These are phyloP conservation scores for Kodamaea lidongshanica DNA, from an alignment of 805 yeast genomes.

Conservation along the genomic window DNA sequence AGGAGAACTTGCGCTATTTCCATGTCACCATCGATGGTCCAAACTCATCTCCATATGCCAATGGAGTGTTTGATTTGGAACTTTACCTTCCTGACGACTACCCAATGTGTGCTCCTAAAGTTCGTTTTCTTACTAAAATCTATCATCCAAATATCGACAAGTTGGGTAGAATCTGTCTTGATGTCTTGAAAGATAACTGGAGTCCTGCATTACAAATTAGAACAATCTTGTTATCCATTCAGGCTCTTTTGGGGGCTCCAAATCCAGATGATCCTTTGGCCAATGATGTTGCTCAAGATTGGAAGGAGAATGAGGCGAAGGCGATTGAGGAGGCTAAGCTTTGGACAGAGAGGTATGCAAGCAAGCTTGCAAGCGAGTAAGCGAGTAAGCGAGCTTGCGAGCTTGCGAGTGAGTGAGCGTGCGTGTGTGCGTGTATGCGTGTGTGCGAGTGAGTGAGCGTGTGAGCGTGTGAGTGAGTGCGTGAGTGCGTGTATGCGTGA, in stretches of 20 bases:
- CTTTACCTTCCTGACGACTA: slow-evolving; percentile 92
- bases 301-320: slow-evolving; percentile 78
- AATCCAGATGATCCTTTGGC: slow-evolving; percentile 98
- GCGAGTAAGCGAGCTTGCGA: too few relatives aligned
- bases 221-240: slow-evolving; percentile 84
- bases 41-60: slow-evolving; percentile 80
- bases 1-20: slow-evolving; percentile 88
- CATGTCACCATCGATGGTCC: slow-evolving; percentile 93
- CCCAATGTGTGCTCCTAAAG: slow-evolving; percentile 97
- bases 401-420: too few relatives aligned
- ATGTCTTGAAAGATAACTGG: slow-evolving; percentile 94
- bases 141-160: slow-evolving; percentile 97
- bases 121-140: slow-evolving; percentile 85
- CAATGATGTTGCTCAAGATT: slow-evolving; percentile 93
- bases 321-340: slow-evolving; percentile 78
- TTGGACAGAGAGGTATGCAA: slow-evolving; percentile 65
- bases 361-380: too few relatives aligned
- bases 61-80: slow-evolving; percentile 74
- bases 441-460: too few relatives aligned
- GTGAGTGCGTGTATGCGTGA: too few relatives aligned
- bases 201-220: slow-evolving; percentile 95
- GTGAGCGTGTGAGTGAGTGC: too few relatives aligned
- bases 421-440: too few relatives aligned
- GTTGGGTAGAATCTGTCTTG: slow-evolving; percentile 91
- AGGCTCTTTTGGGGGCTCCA: slow-evolving; percentile 91